phyloP scores from a whole-genome alignment of 192 early-diverging fungal genomes.

The Geranomyces variabilis region DNA sequence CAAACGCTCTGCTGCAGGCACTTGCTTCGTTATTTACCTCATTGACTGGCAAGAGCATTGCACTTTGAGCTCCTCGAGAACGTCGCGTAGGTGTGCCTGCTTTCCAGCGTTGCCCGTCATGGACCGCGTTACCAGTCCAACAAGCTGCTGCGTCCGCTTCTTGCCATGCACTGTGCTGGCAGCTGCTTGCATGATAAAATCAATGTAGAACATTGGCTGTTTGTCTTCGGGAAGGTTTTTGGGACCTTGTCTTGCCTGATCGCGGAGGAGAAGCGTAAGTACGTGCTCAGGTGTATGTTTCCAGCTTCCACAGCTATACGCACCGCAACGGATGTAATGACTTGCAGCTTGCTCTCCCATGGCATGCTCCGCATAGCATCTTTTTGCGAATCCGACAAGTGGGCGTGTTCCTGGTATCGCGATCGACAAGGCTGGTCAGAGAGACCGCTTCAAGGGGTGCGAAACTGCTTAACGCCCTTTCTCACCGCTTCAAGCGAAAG shows the following conservation, averaged over 20 bases:
- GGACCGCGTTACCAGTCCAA: slow-evolving; percentile 36
- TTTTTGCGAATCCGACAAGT: slow-evolving; percentile 23
- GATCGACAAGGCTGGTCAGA: background rate
- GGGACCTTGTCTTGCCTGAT: slow-evolving; percentile 16
- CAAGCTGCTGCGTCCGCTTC: slow-evolving; percentile 36
- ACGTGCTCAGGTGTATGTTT: background rate
- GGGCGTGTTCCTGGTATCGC: slow-evolving; percentile 20
- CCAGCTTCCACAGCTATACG: no score
- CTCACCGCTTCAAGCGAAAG: slow-evolving; percentile 46
- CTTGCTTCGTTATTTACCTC: no score
- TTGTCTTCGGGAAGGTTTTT: slow-evolving; percentile 27
- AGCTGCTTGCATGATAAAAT: slow-evolving; percentile 33
- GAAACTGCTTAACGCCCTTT: background rate
- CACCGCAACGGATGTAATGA: slow-evolving; percentile 40
- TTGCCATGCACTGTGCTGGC: slow-evolving; percentile 18
- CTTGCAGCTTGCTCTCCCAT: slow-evolving; percentile 43
- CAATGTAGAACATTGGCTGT: slow-evolving; percentile 40
- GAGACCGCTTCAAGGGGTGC: background rate
- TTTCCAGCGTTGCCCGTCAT: slow-evolving; percentile 8
- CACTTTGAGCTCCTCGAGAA: slow-evolving; percentile 39
- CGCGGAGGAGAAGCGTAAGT: slow-evolving; percentile 14
- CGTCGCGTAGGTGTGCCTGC: slow-evolving; percentile 35
- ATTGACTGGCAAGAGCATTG: slow-evolving; percentile 38
- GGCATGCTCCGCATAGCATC: slow-evolving; percentile 41
- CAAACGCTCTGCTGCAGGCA: background rate